A percentile compares a stretch with the other conserved stretches of the same genome.
Conservation (phyloP, 129 eudicot genomes). For the Escallonia rubra region DNA sequence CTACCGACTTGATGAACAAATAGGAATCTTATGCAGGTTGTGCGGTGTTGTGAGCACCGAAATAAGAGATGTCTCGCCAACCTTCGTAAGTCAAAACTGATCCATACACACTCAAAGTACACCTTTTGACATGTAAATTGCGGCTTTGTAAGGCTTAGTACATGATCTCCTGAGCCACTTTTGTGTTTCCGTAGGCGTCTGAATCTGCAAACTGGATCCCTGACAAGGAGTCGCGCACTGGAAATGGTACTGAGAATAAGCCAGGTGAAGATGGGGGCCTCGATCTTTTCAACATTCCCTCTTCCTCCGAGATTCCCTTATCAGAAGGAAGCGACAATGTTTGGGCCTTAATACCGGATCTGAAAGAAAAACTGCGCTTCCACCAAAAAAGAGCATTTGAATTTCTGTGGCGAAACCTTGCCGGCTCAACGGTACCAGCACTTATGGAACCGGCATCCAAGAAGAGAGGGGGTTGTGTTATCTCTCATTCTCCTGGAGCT, state of each 20-base stretch:
- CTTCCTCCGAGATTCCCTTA: constrained; percentile 45
- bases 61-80: constrained; percentile 74
- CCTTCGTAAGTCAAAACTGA: constrained; percentile 63
- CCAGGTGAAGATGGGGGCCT: constrained; percentile 39
- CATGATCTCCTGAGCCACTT: background rate
- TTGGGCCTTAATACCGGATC: constrained; percentile 92
- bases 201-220: constrained; percentile 30
- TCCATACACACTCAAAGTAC: background rate
- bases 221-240: constrained; percentile 47
- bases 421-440: constrained; percentile 72
- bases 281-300: constrained; percentile 49
- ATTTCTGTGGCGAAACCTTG: constrained; percentile 93
- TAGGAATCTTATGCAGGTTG: constrained; percentile 65
- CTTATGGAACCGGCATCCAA: constrained; percentile 61
- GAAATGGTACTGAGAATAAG: constrained; percentile 43
- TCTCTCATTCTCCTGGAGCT: constrained; percentile 98
- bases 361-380: constrained; percentile 58
- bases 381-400: constrained; percentile 93
- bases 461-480: constrained; percentile 88
- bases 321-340: constrained; percentile 57
- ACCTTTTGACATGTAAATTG: background rate
- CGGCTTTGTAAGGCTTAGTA: background rate
- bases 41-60: constrained; percentile 88
- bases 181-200: constrained; percentile 39
- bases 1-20: constrained; percentile 75